Evolutionary conservation across 1,139 yeast genomes (phyloP).

Genomic region (Geotrichum phurueaensis): DNA sequence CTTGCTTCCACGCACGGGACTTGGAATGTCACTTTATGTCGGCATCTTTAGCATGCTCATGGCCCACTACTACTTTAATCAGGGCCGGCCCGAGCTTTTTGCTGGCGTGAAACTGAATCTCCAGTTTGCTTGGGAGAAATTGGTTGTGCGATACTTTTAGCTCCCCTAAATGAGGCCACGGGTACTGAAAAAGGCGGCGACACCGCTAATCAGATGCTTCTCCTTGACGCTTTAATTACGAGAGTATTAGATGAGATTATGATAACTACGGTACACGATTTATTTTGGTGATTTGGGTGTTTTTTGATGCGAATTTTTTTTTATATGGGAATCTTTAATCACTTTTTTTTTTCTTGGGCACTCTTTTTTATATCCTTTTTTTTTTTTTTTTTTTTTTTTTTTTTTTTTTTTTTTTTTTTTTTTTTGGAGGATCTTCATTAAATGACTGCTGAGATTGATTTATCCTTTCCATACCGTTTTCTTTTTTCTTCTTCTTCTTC

Average conservation of each 20-base stretch:
- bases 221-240: not conserved
- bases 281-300: not conserved
- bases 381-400: too few species aligned
- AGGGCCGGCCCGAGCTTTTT: not conserved
- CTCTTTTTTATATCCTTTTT: too few species aligned
- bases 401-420: too few species aligned
- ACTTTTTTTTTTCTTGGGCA: not conserved
- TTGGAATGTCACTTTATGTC: constrained; percentile 20
- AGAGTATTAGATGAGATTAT: not conserved
- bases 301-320: too few species aligned
- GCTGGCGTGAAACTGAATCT: constrained; percentile 1
- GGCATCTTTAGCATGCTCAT: constrained; percentile 21
- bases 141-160: constrained; percentile 14
- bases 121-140: constrained; percentile 8
- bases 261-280: not conserved
- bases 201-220: not conserved
- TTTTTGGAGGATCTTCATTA: too few species aligned
- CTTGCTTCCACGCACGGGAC: constrained; percentile 12
- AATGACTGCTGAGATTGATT: too few species aligned
- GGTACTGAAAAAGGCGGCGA: too few species aligned
- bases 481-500: too few species aligned
- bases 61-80: constrained; percentile 2
- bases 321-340: too few species aligned
- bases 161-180: too few species aligned
- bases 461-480: too few species aligned